Evolutionary conservation across 768 basidiomycete genomes (phyloP).

Genomic region (Lactarius deliciosus): DNA sequence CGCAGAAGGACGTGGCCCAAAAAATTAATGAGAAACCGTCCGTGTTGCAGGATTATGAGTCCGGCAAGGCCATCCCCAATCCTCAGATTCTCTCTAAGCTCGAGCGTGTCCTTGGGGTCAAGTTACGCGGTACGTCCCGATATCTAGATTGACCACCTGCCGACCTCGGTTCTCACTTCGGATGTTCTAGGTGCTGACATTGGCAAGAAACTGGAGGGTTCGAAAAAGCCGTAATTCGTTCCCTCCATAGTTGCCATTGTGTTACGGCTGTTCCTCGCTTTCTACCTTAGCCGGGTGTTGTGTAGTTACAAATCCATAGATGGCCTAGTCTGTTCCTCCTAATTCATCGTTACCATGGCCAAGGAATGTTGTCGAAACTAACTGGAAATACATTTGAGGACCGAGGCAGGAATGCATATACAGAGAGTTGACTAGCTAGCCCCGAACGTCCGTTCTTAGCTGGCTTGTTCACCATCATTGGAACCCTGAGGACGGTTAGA

Average conservation of each 20-base stretch:
- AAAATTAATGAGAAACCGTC: conserved; percentile 94
- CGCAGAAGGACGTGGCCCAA: conserved; percentile 91
- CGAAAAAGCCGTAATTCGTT: conserved; percentile 64
- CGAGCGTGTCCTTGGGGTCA: conserved; percentile 81
- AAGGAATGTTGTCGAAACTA: neutral
- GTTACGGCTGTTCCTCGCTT: conserved; percentile 33
- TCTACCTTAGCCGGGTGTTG: conserved; percentile 28
- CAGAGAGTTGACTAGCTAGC: neutral
- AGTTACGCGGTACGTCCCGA: conserved; percentile 67
- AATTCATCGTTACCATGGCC: conserved; percentile 14
- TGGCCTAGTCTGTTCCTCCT: conserved; percentile 13
- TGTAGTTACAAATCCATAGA: conserved; percentile 28
- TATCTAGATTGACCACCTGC: neutral
- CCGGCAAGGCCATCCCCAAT: conserved; percentile 83
- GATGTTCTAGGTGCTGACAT: conserved; percentile 61
- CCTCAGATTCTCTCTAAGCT: conserved; percentile 85
- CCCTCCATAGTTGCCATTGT: conserved; percentile 38
- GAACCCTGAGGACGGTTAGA: conserved; percentile 21
- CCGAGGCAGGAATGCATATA: conserved; percentile 13
- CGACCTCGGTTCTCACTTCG: conserved; percentile 19
- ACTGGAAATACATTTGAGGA: conserved; percentile 26
- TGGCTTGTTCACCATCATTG: conserved; percentile 25
- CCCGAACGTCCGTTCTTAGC: conserved; percentile 4
- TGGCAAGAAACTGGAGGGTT: conserved; percentile 81
- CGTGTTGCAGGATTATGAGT: conserved; percentile 85